Evolutionary conservation across 2,329 filamentous ascomycete species (phyloP).

Genomic region (Pezicula neosporulosa): DNA sequence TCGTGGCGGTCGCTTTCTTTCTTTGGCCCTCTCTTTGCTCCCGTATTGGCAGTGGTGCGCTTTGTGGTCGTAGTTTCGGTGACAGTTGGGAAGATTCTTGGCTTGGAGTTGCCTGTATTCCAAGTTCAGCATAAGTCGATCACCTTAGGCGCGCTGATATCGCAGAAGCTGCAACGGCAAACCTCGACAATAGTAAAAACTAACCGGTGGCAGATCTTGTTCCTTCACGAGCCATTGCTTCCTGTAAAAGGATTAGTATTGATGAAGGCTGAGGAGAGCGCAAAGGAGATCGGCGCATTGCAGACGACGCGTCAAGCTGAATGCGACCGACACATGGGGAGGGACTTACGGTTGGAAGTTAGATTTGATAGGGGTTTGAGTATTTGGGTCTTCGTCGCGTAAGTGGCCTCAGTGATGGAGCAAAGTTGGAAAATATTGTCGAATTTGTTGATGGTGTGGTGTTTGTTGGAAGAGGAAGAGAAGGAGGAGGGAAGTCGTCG

Average conservation of each 20-base stretch:
- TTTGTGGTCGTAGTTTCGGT: constrained; percentile 20
- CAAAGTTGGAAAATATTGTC: constrained; percentile 8
- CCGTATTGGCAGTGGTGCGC: constrained; percentile 24
- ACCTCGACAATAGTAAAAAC: constrained; percentile 12
- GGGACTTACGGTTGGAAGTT: constrained; percentile 19
- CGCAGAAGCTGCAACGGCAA: constrained; percentile 10
- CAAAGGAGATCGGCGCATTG: constrained; percentile 20
- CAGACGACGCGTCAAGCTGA: constrained; percentile 16
- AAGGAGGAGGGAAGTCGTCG: constrained; percentile 8
- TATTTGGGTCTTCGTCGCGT: constrained; percentile 11
- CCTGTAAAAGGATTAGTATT: constrained; percentile 20
- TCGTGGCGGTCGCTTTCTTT: constrained; percentile 29
- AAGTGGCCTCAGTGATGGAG: constrained; percentile 5
- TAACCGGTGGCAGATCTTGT: constrained; percentile 26
- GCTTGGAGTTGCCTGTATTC: constrained; percentile 23
- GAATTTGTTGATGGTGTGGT: constrained; percentile 15
- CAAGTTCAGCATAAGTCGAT: constrained; percentile 18
- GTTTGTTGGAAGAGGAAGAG: constrained; percentile 10
- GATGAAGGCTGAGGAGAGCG: constrained; percentile 16
- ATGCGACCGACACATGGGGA: constrained; percentile 16
- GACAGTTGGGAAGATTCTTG: constrained; percentile 24
- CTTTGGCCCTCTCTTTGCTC: constrained; percentile 25
- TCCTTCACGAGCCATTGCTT: constrained; percentile 25
- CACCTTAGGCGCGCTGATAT: constrained; percentile 20
- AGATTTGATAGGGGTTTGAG: not conserved